Evolutionary conservation across 257 asterid species (phyloP).

Genomic region (Solanum rostratum): DNA sequence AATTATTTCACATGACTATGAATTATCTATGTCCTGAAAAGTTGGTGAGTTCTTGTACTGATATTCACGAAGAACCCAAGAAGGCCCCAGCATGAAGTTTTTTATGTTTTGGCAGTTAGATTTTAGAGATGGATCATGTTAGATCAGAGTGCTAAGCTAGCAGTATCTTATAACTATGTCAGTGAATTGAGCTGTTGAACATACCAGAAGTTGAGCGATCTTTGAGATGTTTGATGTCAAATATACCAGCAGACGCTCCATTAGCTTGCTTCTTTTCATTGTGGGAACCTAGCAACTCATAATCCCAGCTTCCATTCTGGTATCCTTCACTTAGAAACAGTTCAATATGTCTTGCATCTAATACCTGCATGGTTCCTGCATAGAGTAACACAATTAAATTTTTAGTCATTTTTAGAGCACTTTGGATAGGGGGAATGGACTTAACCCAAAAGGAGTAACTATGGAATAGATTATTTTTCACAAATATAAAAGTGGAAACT

Average conservation of each 20-base stretch:
- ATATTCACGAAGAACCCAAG: not conserved
- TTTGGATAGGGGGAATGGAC: not conserved
- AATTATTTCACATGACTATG: not conserved
- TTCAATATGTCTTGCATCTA: slow-evolving; percentile 91
- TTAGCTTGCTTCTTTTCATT: slow-evolving; percentile 43
- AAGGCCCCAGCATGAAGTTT: not conserved
- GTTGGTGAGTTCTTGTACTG: not conserved
- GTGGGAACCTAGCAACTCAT: slow-evolving; percentile 48
- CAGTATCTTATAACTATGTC: not conserved
- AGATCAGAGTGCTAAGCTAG: not conserved
- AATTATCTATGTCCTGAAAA: not conserved
- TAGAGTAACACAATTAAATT: not conserved
- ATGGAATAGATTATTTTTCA: not conserved
- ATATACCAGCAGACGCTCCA: slow-evolving; percentile 75
- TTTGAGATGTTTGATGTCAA: slow-evolving; percentile 64
- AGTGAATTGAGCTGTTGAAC: not conserved
- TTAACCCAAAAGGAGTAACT: not conserved
- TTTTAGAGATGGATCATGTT: not conserved
- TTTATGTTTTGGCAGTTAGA: not conserved
- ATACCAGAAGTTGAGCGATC: slow-evolving; percentile 66
- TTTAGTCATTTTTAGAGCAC: not conserved
- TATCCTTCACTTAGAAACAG: slow-evolving; percentile 63
- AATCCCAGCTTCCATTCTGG: slow-evolving; percentile 71
- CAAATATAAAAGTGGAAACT: not conserved
- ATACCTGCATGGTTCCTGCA: slow-evolving; percentile 93